Percentiles rank a stretch among this genome's conserved stretches.
Evolutionary conservation across 2,329 filamentous ascomycete genomes (phyloP).

Genomic region (Ophiostoma pallidulum): DNA sequence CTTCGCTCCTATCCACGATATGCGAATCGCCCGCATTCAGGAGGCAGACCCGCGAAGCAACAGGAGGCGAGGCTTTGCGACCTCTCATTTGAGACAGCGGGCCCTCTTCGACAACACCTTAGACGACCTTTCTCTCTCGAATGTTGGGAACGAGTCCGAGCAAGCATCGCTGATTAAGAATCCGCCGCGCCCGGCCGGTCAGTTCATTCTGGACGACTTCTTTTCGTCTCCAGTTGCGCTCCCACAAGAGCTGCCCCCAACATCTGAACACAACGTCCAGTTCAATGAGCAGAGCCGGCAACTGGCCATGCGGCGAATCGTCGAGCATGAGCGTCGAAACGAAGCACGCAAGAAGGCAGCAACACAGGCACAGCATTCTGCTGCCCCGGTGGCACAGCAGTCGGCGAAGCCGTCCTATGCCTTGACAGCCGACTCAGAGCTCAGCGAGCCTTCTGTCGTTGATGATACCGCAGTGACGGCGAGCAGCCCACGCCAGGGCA

Average conservation of each 20-base stretch:
- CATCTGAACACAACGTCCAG: conserved; percentile 11
- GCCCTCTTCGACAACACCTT: too few species aligned
- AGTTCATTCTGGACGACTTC: conserved; percentile 27
- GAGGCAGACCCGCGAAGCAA: neutral
- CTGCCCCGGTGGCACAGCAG: too few species aligned
- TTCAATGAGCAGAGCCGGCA: conserved; percentile 13
- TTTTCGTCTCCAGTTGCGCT: conserved; percentile 46
- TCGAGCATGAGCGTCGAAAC: conserved; percentile 8
- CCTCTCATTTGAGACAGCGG: conserved; percentile 25
- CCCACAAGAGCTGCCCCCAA: conserved; percentile 22
- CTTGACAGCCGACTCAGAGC: too few species aligned
- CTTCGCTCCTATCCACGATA: neutral
- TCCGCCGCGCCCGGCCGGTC: neutral
- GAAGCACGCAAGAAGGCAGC: neutral
- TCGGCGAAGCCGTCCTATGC: too few species aligned
- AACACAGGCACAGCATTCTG: too few species aligned
- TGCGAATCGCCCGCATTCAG: neutral
- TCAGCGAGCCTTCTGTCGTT: too few species aligned
- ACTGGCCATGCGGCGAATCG: conserved; percentile 6
- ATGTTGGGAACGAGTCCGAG: neutral
- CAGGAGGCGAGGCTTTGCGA: neutral
- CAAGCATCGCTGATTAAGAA: neutral
- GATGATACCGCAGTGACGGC: too few species aligned
- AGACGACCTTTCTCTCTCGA: too few species aligned
- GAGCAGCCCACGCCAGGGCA: too few species aligned